Percentiles rank a stretch among this genome's conserved stretches.
Conservation (phyloP, 805 yeast genomes). For the Dipodascopsis uninucleata region DNA sequence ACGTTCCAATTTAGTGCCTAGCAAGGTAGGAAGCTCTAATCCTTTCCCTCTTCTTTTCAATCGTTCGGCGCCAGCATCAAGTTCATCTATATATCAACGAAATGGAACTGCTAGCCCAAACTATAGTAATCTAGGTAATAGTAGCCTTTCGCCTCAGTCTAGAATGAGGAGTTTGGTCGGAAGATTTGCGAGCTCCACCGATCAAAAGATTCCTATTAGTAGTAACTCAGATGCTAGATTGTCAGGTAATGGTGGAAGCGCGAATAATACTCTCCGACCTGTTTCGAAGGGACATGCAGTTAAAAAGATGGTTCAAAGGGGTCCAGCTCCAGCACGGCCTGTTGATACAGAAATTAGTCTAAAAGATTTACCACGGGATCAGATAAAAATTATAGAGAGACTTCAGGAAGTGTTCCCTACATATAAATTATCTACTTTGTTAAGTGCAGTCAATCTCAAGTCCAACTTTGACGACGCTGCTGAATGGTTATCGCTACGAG, state of each 20-base stretch:
- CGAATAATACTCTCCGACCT: neutral
- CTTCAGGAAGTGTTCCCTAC: conserved; percentile 22
- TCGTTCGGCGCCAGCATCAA: too few species aligned
- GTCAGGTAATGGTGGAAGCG: neutral
- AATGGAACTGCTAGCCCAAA: neutral
- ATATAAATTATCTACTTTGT: conserved; percentile 12
- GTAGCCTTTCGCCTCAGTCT: neutral
- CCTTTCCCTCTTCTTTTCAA: conserved; percentile 22
- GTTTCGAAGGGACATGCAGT: conserved; percentile 16
- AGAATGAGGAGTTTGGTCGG: neutral
- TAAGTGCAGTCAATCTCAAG: conserved; percentile 25
- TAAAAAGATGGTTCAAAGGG: conserved; percentile 20
- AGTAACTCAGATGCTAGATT: neutral
- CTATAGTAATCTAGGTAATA: neutral
- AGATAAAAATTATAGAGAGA: conserved; percentile 8
- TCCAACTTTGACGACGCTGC: conserved; percentile 38
- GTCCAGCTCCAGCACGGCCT: conserved; percentile 29
- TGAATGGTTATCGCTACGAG: conserved; percentile 35
- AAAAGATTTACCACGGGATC: conserved; percentile 13
- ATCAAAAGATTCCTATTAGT: neutral
- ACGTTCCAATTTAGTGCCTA: conserved; percentile 2
- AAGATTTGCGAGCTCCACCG: neutral
- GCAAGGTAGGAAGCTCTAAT: conserved; percentile 3
- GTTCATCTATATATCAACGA: neutral
- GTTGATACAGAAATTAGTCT: conserved; percentile 7